phyloP scores from a whole-genome alignment of 169 alveolate genomes.

The Babesia bovis region DNA sequence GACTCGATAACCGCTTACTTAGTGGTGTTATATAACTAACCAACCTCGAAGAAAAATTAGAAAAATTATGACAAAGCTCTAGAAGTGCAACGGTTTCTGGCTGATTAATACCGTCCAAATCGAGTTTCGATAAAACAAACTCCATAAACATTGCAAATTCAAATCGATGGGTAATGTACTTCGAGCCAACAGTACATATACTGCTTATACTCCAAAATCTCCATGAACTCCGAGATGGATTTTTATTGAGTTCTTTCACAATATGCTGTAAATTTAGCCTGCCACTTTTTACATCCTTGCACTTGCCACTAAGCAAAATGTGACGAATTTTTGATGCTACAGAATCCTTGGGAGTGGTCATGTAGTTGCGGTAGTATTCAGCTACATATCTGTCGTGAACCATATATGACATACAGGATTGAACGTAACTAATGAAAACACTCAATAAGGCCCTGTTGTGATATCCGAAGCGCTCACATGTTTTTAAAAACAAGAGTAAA shows the following conservation, averaged over 20 bases:
- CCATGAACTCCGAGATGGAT: background rate
- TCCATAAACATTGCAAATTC: slow-evolving; percentile 15
- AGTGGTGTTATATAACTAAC: background rate
- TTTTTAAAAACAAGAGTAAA: slow-evolving; percentile 18
- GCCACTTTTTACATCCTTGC: background rate
- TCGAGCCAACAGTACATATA: slow-evolving; percentile 2
- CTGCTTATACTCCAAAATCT: slow-evolving; percentile 9
- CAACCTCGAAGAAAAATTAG: background rate
- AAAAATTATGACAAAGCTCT: background rate
- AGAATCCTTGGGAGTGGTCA: background rate
- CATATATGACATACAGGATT: background rate
- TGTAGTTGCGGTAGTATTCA: slow-evolving; percentile 18
- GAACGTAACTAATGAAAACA: slow-evolving; percentile 21
- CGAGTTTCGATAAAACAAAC: background rate
- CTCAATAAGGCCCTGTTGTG: slow-evolving; percentile 32
- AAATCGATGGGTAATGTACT: slow-evolving; percentile 13
- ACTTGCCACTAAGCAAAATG: background rate
- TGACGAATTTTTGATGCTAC: background rate
- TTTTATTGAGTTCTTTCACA: slow-evolving; percentile 7
- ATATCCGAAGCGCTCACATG: slow-evolving; percentile 44
- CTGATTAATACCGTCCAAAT: background rate
- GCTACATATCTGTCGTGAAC: slow-evolving; percentile 1
- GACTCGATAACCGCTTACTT: no score
- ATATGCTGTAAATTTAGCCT: background rate
- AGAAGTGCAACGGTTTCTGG: background rate